phyloP scores from a whole-genome alignment of 2,329 filamentous ascomycete genomes.

The Lasiodiplodia hormozganensis region DNA sequence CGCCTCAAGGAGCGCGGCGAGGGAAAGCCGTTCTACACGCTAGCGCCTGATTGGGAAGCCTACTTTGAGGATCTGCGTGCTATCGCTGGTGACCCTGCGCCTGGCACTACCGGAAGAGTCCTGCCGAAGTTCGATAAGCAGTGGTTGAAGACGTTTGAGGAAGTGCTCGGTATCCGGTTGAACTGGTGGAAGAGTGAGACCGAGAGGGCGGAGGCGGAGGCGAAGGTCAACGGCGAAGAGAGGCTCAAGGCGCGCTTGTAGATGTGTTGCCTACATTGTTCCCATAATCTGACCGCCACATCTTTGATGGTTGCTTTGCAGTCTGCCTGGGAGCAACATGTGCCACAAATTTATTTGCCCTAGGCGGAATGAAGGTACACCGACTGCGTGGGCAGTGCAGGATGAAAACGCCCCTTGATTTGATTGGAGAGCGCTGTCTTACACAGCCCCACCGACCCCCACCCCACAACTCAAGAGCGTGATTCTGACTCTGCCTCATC shows the following conservation, averaged over 20 bases:
- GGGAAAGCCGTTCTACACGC: constrained; percentile 31
- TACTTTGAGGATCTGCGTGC: constrained; percentile 32
- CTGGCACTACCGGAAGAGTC: constrained; percentile 13
- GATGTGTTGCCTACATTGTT: no score
- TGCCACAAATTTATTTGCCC: no score
- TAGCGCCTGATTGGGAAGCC: constrained; percentile 32
- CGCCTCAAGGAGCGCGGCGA: constrained; percentile 29
- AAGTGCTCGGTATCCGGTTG: not conserved
- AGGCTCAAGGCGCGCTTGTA: not conserved
- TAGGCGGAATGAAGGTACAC: no score
- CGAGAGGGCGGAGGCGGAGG: not conserved
- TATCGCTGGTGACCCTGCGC: constrained; percentile 30
- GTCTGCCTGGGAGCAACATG: no score
- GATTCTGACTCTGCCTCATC: no score
- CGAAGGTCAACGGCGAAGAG: not conserved
- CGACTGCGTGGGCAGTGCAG: no score
- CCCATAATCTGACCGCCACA: no score
- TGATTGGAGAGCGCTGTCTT: no score
- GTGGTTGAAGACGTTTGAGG: not conserved
- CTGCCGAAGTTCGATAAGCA: not conserved
- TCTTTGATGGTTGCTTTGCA: no score
- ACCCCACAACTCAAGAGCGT: no score
- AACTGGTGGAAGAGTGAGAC: constrained; percentile 8
- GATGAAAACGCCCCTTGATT: no score
- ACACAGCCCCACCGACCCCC: no score